phyloP scores from a whole-genome alignment of 805 yeast genomes.

The Ogataea nonfermentans region DNA sequence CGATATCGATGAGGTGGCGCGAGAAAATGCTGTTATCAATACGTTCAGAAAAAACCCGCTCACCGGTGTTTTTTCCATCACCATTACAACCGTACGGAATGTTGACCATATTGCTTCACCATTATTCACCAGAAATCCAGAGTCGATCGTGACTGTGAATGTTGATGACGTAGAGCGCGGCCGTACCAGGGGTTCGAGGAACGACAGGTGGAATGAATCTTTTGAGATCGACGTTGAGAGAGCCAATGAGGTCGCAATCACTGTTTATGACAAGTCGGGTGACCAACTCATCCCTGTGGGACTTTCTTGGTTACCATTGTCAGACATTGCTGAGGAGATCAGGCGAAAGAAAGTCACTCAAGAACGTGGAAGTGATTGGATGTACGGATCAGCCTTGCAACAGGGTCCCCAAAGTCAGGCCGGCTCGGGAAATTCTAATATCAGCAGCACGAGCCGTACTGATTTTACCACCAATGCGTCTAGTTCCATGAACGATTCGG shows the following conservation, averaged over 20 bases:
- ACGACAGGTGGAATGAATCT: slow-evolving; percentile 80
- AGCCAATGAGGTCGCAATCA: slow-evolving; percentile 88
- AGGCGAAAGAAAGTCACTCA: slow-evolving; percentile 84
- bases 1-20: slow-evolving; percentile 61
- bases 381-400: slow-evolving; percentile 64
- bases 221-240: slow-evolving; percentile 79
- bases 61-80: slow-evolving; percentile 73
- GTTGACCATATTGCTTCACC: slow-evolving; percentile 92
- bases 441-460: slow-evolving; percentile 9
- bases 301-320: slow-evolving; percentile 82
- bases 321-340: slow-evolving; percentile 92
- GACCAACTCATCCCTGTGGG: slow-evolving; percentile 80
- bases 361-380: slow-evolving; percentile 68
- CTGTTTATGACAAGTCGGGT: slow-evolving; percentile 79
- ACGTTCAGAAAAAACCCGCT: slow-evolving; percentile 80
- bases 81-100: slow-evolving; percentile 77
- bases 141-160: slow-evolving; percentile 71
- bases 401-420: slow-evolving; percentile 9
- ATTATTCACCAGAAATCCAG: slow-evolving; percentile 73
- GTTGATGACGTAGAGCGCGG: slow-evolving; percentile 86
- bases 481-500: slow-evolving; percentile 15
- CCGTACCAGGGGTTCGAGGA: slow-evolving; percentile 69
- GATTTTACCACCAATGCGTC: slow-evolving; percentile 17
- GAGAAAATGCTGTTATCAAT: slow-evolving; percentile 62
- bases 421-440: slow-evolving; percentile 10